Base-by-base conservation (phyloP, 2,329 filamentous ascomycete genomes). In the Sclerotinia glacialis region DNA sequence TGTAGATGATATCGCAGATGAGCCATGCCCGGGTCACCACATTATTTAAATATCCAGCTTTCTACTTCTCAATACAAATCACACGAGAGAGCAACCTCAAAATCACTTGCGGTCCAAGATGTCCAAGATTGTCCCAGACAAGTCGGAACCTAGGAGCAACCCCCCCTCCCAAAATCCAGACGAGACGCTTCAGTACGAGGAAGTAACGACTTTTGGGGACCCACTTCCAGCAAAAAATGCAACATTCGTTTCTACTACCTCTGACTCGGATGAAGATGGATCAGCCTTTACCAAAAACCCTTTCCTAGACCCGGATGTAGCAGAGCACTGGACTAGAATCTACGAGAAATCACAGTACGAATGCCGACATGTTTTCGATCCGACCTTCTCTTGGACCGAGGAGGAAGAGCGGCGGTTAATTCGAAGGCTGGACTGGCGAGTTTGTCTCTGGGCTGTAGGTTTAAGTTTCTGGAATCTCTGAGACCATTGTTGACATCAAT, bases 401-500 rank as follows among this genome's bases (percentile, higher is more conserved):
- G 68, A 70, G 16, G 73, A 75, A 58, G 73, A 75, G 59, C 71
- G 66, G 52, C 70, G 67, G 40, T 44, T 75, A 6, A 67, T 75
- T 40, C 67, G 73, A n/a, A 60, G 67, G 18, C 53, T 74, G 14
- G 72, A 73, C 61, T 62, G 69, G 69, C 62, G 67, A 40, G 71
- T 73, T 40, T 72, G 70, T 67, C 50, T 70, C 9, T 72, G 70
- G 69, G 72, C 70, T 56, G 68, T 72, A 68, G 68, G 66, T 64
- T 40, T 11, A 16, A 18, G 42, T 59, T 58, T 14, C 7, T 21
- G 12, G 2, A 21, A 12, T 7, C 3, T 7, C 21, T 26, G 26
- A 8, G 16, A 28, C 26, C 7, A 42, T 42, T 23, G n/a, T 16
- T 65, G 6, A 65, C 16, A 34, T 37, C 85, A 85, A 86, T 86